Base-by-base conservation (phyloP, 345 rosid species). In the Sonneratia alba region DNA sequence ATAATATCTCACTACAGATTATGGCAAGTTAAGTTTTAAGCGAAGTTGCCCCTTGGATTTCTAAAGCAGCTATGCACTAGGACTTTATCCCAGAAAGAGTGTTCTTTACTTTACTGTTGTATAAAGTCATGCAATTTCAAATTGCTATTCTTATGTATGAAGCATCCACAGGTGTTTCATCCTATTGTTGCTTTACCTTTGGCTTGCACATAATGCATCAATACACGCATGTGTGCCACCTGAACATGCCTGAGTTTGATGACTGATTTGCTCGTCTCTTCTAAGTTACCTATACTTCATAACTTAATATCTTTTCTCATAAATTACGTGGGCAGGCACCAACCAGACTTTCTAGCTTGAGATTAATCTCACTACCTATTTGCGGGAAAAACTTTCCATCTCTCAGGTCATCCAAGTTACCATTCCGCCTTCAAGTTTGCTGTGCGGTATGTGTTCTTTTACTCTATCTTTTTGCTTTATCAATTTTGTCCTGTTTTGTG, bases 401-500 rank as follows among this genome's bases (percentile, higher is more conserved):
- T 56, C 75, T 80, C 76, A 73, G 71, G 40, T 78, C 81, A 66
- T 62, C 65, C 57, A 51, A 47, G 47, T 73, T 73, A 45, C 32
- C 74, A 18, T 69, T 67, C 72, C 65, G 73, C 64, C 64, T 77
- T 36, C 73, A 69, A 34, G 74, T 80, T 19, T 70, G 64, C 74
- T 76, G 79, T 68, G 79, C 78, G 77, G 83, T 83, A 70, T 42
- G 82, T 42, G 32, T 78, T 55, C 65, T 36, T 45, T 18, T 53
- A 53, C 59, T 66, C n/a, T 43, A 15, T 13, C 36, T 45, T 37
- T n/a, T 59, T 47, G 15, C 43, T 40, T 40, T 4, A 40, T 40
- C 43, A 40, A 40, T 40, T 8, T 40, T 40, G 43, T 4, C 43
- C 43, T 0, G 43, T 40, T 27, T 27, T 27, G 18, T 3, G 32